Percentiles rank a stretch among this genome's conserved stretches.
phyloP scores from a whole-genome alignment of 306 rosid species.

The Corylus avellana region DNA sequence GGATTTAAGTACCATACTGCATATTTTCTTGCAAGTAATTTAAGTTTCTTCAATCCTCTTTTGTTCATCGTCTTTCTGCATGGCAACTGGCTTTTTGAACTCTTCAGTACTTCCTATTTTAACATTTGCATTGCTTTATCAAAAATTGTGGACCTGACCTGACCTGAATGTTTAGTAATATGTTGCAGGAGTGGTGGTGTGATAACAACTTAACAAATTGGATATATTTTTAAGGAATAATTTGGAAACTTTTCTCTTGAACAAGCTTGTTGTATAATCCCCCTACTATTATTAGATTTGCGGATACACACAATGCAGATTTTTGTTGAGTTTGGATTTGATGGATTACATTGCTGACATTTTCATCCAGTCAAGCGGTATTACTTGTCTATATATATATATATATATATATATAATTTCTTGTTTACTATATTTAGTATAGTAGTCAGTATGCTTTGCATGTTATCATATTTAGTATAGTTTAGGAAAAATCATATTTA shows the following conservation, averaged over 20 bases:
- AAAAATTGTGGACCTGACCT: not conserved
- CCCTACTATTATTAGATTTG: not conserved
- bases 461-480: too few relatives aligned
- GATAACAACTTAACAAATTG: too few relatives aligned
- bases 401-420: too few relatives aligned
- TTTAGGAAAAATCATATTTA: too few relatives aligned
- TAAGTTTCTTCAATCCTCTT: not conserved
- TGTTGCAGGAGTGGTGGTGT: not conserved
- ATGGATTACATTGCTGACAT: not conserved
- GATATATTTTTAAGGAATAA: too few relatives aligned
- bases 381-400: too few relatives aligned
- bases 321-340: slow-evolving; percentile 2
- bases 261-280: not conserved
- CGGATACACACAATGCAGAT: not conserved
- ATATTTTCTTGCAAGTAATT: not conserved
- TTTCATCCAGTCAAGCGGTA: not conserved
- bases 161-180: not conserved
- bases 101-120: not conserved
- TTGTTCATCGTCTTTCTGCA: not conserved
- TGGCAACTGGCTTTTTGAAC: not conserved
- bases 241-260: not conserved
- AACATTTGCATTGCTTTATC: not conserved
- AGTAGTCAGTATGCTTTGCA: too few relatives aligned
- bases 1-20: not conserved
- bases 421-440: too few relatives aligned